phyloP scores from a whole-genome alignment of 257 asterid species.

The Thymus mandschuricus region DNA sequence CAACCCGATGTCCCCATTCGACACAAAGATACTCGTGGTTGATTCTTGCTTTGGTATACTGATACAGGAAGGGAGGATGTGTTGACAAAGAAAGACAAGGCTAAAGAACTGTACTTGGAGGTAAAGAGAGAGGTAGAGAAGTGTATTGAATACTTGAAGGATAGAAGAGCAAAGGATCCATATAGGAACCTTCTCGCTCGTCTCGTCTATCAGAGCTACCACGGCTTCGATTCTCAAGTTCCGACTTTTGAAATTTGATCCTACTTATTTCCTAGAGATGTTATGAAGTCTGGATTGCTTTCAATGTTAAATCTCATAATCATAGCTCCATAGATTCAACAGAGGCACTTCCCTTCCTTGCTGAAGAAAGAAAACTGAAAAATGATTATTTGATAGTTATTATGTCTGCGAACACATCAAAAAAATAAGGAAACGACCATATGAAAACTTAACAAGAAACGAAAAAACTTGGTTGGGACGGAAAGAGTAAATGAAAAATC shows the following conservation, averaged over 20 bases:
- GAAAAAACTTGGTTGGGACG: no score
- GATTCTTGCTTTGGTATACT: slow-evolving; percentile 2
- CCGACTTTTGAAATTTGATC: slow-evolving; percentile 50
- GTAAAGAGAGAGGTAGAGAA: slow-evolving; percentile 45
- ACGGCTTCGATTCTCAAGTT: slow-evolving; percentile 52
- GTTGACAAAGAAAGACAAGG: slow-evolving; percentile 46
- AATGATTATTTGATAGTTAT: no score
- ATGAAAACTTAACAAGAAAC: no score
- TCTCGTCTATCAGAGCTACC: slow-evolving; percentile 44
- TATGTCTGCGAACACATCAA: no score
- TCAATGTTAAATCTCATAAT: neutral
- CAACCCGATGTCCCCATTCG: neutral
- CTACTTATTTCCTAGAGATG: neutral
- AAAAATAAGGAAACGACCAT: no score
- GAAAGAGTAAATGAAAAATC: no score
- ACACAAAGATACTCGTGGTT: neutral
- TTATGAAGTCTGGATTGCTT: neutral
- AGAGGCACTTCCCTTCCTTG: neutral
- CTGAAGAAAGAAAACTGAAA: neutral
- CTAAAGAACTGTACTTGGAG: slow-evolving; percentile 45
- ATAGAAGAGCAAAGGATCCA: slow-evolving; percentile 51
- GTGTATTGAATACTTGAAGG: slow-evolving; percentile 49
- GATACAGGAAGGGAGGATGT: slow-evolving; percentile 56
- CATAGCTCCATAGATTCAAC: neutral
- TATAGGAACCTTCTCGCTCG: slow-evolving; percentile 51